phyloP scores from a whole-genome alignment of 1,139 yeast species.

The Candida albicans region DNA sequence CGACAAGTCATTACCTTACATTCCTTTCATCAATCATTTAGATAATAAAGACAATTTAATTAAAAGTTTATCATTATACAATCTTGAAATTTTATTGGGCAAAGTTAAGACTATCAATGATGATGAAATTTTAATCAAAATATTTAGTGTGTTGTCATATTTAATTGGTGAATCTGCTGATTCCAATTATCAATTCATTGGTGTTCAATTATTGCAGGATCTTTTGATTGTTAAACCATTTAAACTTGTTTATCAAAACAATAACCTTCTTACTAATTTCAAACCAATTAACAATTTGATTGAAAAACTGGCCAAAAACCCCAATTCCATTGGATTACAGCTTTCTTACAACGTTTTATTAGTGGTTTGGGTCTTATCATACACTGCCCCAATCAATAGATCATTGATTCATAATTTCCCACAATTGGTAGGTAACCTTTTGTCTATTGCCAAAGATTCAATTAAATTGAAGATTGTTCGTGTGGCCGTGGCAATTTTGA shows the following conservation, averaged over 20 bases:
- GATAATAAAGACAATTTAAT: constrained; percentile 46
- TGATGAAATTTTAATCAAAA: constrained; percentile 35
- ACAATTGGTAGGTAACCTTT: constrained; percentile 54
- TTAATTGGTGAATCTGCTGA: constrained; percentile 50
- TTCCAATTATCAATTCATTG: constrained; percentile 58
- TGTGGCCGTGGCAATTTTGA: constrained; percentile 70
- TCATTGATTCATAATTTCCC: constrained; percentile 60
- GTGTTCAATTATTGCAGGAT: constrained; percentile 66
- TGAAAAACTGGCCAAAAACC: constrained; percentile 32
- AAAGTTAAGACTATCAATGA: constrained; percentile 23
- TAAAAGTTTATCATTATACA: constrained; percentile 47
- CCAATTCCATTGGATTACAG: constrained; percentile 69
- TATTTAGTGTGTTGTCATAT: constrained; percentile 45
- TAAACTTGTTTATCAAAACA: constrained; percentile 58
- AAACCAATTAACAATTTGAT: constrained; percentile 50
- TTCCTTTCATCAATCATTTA: constrained; percentile 55
- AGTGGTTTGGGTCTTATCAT: constrained; percentile 82
- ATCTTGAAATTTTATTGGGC: constrained; percentile 41
- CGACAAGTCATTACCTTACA: constrained; percentile 54
- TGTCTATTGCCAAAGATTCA: constrained; percentile 61
- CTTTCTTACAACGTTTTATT: constrained; percentile 78
- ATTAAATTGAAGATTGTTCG: constrained; percentile 91
- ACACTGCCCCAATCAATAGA: constrained; percentile 56
- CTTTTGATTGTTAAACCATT: constrained; percentile 58
- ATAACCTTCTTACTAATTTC: constrained; percentile 49